phyloP scores from a whole-genome alignment of 257 asterid species.

The Nicotiana obtusifolia region DNA sequence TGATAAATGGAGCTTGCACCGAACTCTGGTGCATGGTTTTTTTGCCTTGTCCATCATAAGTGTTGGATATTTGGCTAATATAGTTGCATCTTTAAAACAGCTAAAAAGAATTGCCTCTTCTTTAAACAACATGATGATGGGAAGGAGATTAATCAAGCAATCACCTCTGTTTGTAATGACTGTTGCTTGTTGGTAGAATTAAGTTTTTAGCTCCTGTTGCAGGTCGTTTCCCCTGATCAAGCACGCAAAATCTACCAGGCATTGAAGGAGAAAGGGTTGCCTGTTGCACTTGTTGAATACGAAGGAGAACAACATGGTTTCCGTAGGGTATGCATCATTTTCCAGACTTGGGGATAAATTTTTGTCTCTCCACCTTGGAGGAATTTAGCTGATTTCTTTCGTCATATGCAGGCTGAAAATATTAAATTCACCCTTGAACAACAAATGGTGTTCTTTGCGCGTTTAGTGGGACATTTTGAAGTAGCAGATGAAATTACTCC shows the following conservation, averaged over 20 bases:
- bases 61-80: not conserved
- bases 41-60: not conserved
- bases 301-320: conserved; percentile 97
- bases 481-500: conserved; percentile 80
- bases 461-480: conserved; percentile 54
- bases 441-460: conserved; percentile 90
- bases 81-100: not conserved
- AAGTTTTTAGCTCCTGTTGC: conserved; percentile 4
- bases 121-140: not conserved
- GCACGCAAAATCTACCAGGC: conserved; percentile 82
- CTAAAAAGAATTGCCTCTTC: not conserved
- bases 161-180: not conserved
- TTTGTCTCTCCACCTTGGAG: not conserved
- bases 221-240: conserved; percentile 93
- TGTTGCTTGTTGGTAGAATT: conserved; percentile 6
- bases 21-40: not conserved
- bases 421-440: conserved; percentile 89
- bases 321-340: conserved; percentile 49
- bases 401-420: conserved; percentile 65
- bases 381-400: not conserved
- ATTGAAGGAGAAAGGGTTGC: conserved; percentile 73
- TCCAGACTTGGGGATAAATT: not conserved
- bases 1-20: not conserved
- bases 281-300: conserved; percentile 82
- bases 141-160: not conserved